A percentile compares a stretch with the other conserved stretches of the same genome.
Conservation (phyloP, 192 early-diverging fungal species). For the Pecoramyces ruminantium region DNA sequence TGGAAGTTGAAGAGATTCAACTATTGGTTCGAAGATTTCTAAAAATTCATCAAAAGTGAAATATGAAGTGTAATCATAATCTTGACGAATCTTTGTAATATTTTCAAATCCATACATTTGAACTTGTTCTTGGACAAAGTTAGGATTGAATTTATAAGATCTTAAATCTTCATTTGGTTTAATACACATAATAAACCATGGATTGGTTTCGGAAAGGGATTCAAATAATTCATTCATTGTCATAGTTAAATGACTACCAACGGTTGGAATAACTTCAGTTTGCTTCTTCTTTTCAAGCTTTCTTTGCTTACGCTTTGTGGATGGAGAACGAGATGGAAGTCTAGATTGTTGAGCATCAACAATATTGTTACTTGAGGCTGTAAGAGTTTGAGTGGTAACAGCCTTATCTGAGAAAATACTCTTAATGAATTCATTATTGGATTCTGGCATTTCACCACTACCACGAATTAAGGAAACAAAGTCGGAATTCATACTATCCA, state of each 20-base stretch:
- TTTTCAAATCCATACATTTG: neutral
- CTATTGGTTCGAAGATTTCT: neutral
- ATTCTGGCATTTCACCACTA: neutral
- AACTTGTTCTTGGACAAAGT: neutral
- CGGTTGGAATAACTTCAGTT: neutral
- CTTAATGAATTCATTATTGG: neutral
- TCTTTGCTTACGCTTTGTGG: neutral
- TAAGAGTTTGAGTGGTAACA: neutral
- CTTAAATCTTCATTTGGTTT: neutral
- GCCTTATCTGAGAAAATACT: neutral
- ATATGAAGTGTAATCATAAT: neutral
- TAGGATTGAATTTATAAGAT: neutral
- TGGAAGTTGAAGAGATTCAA: neutral
- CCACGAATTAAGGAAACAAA: conserved; percentile 76
- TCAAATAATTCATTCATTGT: neutral
- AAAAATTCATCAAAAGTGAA: neutral
- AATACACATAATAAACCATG: neutral
- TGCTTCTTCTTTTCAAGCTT: neutral
- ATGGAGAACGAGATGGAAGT: neutral
- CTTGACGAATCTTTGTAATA: neutral
- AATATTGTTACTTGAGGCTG: neutral
- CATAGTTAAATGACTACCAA: neutral
- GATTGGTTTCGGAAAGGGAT: neutral
- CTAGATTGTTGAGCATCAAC: neutral
- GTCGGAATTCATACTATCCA: conserved; percentile 60